Evolutionary conservation across 2,329 filamentous ascomycete genomes (phyloP).

Genomic region (Pseudophaeomoniella oleicola): DNA sequence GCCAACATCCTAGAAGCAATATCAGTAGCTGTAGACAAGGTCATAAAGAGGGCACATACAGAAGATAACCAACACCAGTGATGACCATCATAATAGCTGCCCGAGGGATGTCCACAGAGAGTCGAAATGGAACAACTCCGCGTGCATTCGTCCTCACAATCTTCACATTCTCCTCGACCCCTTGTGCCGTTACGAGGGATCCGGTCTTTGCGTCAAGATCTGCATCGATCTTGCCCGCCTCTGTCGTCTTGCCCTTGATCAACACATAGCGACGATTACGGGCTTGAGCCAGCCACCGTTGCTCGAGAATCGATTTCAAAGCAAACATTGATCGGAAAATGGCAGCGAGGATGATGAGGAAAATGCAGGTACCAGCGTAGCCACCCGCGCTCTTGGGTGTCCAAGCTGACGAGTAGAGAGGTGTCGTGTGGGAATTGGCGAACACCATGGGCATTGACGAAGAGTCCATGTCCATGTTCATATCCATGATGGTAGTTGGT

Average conservation of each 20-base stretch:
- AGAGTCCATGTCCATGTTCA: slow-evolving; percentile 11
- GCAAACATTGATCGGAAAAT: slow-evolving; percentile 59
- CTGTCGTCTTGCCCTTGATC: slow-evolving; percentile 48
- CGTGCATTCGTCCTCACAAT: slow-evolving; percentile 46
- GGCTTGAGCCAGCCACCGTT: slow-evolving; percentile 56
- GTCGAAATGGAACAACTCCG: slow-evolving; percentile 56
- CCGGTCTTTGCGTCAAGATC: slow-evolving; percentile 50
- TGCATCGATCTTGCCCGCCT: slow-evolving; percentile 43
- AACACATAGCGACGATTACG: slow-evolving; percentile 63
- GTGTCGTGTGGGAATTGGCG: slow-evolving; percentile 44
- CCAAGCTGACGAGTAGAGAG: slow-evolving; percentile 57
- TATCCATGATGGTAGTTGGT: slow-evolving; percentile 7
- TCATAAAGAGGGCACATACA: slow-evolving; percentile 44
- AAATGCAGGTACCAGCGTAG: slow-evolving; percentile 86
- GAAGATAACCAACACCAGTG: slow-evolving; percentile 65
- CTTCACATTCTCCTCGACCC: slow-evolving; percentile 65
- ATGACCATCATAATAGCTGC: slow-evolving; percentile 57
- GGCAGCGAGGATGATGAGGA: slow-evolving; percentile 63
- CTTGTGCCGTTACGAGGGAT: slow-evolving; percentile 56
- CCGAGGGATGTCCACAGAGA: slow-evolving; percentile 63
- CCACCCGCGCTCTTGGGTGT: slow-evolving; percentile 52
- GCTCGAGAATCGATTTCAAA: slow-evolving; percentile 43
- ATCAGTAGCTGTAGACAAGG: slow-evolving; percentile 6
- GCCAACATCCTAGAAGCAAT: slow-evolving; percentile 61
- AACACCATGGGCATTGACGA: slow-evolving; percentile 24